Evolutionary conservation across 2,329 filamentous ascomycete species (phyloP), one percentile per base, ranked within the genome.

Genomic region (Claviceps pazoutovae): DNA sequence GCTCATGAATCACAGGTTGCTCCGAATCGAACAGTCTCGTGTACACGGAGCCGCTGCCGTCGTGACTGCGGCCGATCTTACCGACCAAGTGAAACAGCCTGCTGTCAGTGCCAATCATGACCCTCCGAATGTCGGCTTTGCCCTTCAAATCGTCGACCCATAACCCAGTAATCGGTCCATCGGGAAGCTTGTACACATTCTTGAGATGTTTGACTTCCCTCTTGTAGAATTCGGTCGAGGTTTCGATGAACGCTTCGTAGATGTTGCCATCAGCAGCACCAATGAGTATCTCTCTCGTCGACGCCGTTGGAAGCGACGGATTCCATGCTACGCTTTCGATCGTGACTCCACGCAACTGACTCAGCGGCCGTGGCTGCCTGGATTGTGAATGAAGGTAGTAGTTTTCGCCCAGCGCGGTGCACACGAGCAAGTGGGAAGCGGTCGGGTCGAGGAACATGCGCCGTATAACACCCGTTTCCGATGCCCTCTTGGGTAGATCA

Each of bases 361-460:
- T 82, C 38, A 98, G 74, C 7, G 84, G 78, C 56, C 93, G 88
- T 2, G 91, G 89, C 57, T 90, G 85, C 59, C 88, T 85, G 37
- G 90, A 93, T 65, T 97, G 91, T 11, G 89, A 91, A 66, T 98
- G 93, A 9, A 98, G 84, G 68, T 98, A 98, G 73, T 90, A 98
- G 70, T 95, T 97, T 68, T 98, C 93, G 64, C 89, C 89, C 42
- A 89, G 79, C 5, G 88, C 85, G 3, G 93, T 98, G 64, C 86
- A 89, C 59, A 98, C 82, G 57, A 98, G 80, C 30, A 98, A 75
- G 70, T 98, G 93, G 5, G 89, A 96, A 30, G 93, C 93, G 11
- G 91, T 95, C 30, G 93, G 91, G 64, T 98, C 93, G 63, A 98
- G 85, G 71, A 98, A 98, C 79, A 98, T 88, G 72, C 86, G 88